Percentiles rank a stretch among this genome's conserved stretches.
Conservation (phyloP, 192 early-diverging fungal genomes). For the Coemansia sp. region DNA sequence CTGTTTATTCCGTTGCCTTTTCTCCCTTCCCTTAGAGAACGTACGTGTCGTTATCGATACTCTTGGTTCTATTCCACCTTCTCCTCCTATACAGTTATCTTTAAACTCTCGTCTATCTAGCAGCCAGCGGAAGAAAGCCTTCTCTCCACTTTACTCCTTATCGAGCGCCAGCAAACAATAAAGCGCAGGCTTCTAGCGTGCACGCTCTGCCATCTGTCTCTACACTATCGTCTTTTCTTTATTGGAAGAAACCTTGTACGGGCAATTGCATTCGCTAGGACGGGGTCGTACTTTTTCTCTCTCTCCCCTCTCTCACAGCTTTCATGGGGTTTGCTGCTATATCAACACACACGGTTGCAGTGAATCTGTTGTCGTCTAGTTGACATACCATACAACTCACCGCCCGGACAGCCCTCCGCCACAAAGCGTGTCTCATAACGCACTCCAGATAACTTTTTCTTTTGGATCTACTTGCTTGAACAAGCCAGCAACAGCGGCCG, state of each 20-base stretch:
- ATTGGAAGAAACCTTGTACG: neutral
- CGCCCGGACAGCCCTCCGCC: neutral
- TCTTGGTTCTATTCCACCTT: neutral
- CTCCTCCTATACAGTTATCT: neutral
- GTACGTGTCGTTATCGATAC: constrained; percentile 1
- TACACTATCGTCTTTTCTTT: neutral
- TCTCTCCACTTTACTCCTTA: neutral
- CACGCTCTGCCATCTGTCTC: neutral
- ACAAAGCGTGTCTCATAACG: neutral
- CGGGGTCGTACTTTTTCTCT: neutral
- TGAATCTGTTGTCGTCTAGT: constrained; percentile 1
- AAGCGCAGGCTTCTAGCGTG: neutral
- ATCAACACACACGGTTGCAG: neutral
- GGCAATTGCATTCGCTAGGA: constrained; percentile 1
- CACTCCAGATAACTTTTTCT: neutral
- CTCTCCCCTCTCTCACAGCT: neutral
- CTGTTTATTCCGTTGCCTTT: constrained; percentile 1
- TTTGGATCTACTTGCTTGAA: neutral
- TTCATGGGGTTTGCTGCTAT: neutral
- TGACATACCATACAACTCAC: neutral
- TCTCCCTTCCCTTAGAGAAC: neutral
- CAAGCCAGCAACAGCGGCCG: neutral
- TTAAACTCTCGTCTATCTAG: neutral
- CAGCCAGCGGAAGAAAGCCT: neutral
- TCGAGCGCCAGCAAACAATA: no score